A percentile compares a stretch with the other conserved stretches of the same genome.
These are phyloP conservation scores for Fusarium sp. DNA, from an alignment of 2,329 filamentous ascomycete genomes.

Conservation along the genomic window DNA sequence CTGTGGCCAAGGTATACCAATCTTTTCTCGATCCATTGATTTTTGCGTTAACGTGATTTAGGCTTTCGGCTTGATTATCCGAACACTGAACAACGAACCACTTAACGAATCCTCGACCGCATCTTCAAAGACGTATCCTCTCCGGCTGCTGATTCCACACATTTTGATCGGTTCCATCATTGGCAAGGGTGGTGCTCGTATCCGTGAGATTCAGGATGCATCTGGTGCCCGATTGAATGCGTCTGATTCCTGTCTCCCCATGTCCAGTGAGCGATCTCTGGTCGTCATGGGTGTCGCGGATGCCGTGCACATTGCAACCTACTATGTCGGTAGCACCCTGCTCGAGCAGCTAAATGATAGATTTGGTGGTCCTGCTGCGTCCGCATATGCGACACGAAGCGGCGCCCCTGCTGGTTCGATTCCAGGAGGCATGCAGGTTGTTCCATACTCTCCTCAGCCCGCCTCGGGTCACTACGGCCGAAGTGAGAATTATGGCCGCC, in stretches of 20 bases:
- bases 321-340: conserved; percentile 98
- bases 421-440: conserved; percentile 97
- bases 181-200: conserved; percentile 93
- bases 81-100: conserved; percentile 96
- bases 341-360: conserved; percentile 97
- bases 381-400: conserved; percentile 96
- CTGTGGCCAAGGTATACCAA: conserved; percentile 86
- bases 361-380: conserved; percentile 94
- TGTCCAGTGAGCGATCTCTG: conserved; percentile 96
- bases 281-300: conserved; percentile 98
- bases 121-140: conserved; percentile 96
- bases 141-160: conserved; percentile 94
- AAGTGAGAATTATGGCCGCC: conserved; percentile 82
- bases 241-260: conserved; percentile 91
- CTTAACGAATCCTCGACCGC: conserved; percentile 87
- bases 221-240: conserved; percentile 97
- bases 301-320: conserved; percentile 97
- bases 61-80: conserved; percentile 98
- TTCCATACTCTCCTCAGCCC: conserved; percentile 96
- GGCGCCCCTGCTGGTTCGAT: conserved; percentile 93
- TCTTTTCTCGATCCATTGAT: background rate
- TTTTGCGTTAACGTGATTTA: conserved; percentile 54
- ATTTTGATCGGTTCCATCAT: conserved; percentile 99
- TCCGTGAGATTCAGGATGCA: conserved; percentile 97
- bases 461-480: conserved; percentile 93